Conservation (phyloP, 331 rosid species). For the Erythrophleum ivorense region DNA sequence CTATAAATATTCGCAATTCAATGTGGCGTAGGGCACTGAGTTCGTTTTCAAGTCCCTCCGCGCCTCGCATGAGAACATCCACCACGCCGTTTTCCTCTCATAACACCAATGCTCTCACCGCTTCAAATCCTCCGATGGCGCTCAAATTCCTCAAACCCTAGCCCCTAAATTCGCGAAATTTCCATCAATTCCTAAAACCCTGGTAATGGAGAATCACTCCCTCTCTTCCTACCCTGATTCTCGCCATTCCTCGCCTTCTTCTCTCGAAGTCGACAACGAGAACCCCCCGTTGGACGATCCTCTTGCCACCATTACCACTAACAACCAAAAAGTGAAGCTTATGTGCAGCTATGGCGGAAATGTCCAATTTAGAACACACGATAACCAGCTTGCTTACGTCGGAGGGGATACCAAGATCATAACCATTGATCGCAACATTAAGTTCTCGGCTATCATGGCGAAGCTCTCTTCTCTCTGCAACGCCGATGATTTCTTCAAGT, state of each 20-base stretch:
- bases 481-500: conserved; percentile 56
- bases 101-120: neutral
- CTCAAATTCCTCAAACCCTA: conserved; percentile 25
- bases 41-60: neutral
- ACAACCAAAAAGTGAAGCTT: conserved; percentile 53
- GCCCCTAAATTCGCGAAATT: neutral
- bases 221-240: conserved; percentile 62
- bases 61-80: neutral
- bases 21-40: neutral
- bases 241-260: conserved; percentile 64
- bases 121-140: neutral
- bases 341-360: conserved; percentile 76
- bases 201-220: conserved; percentile 57
- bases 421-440: conserved; percentile 58
- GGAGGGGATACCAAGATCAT: conserved; percentile 78
- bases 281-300: conserved; percentile 60
- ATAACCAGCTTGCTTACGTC: conserved; percentile 67
- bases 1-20: neutral
- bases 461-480: conserved; percentile 58
- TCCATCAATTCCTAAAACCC: neutral
- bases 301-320: neutral
- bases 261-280: conserved; percentile 59
- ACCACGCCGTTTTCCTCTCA: neutral
- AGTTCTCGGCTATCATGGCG: conserved; percentile 49
- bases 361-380: conserved; percentile 63